phyloP scores from a whole-genome alignment of 140 eudicot species.

The Erigeron philadelphicus region DNA sequence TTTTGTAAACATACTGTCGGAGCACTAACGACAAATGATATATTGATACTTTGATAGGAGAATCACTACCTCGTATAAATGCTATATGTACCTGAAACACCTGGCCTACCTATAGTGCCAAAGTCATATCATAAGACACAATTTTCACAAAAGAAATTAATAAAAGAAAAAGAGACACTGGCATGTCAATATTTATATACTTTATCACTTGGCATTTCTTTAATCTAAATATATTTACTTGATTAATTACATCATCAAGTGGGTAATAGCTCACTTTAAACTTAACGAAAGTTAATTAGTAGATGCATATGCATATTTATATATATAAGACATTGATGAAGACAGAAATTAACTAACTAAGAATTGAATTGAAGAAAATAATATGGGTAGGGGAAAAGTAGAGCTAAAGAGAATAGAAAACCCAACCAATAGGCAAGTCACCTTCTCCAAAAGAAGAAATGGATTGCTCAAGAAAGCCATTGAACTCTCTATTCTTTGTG shows the following conservation, averaged over 20 bases:
- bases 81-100: neutral
- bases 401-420: conserved; percentile 69
- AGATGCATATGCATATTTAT: neutral
- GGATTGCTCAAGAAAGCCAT: conserved; percentile 64
- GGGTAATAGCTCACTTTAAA: conserved; percentile 18
- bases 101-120: neutral
- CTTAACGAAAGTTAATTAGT: neutral
- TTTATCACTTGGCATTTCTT: neutral
- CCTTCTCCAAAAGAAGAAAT: conserved; percentile 72
- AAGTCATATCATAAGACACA: neutral
- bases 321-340: conserved; percentile 7
- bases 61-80: too few species aligned
- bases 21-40: conserved; percentile 5
- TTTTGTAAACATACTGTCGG: neutral
- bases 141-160: neutral
- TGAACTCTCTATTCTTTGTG: conserved; percentile 64
- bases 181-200: conserved; percentile 18
- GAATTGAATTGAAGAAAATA: neutral
- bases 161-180: conserved; percentile 14
- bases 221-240: neutral
- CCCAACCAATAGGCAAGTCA: conserved; percentile 63
- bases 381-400: conserved; percentile 75
- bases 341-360: conserved; percentile 13
- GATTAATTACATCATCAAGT: conserved; percentile 25
- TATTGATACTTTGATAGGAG: neutral